phyloP scores from a whole-genome alignment of 352 stramenopile genomes.

The Phytophthora uliginosa region DNA sequence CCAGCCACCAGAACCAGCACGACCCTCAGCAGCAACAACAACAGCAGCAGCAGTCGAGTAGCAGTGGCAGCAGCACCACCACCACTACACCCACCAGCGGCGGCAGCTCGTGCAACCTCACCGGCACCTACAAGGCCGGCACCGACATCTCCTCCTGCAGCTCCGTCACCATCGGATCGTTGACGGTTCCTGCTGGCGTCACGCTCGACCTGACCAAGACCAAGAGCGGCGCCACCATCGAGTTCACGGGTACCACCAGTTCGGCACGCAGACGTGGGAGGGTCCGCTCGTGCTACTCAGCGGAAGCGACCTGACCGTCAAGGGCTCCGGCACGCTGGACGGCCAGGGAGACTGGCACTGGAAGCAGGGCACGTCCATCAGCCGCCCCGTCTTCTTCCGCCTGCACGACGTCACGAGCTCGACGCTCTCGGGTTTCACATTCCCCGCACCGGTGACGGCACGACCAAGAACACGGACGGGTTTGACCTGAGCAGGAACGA shows the following conservation, averaged over 20 bases:
- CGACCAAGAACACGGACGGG: conserved; percentile 2
- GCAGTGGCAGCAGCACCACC: not conserved
- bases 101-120: conserved; percentile 28
- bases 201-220: conserved; percentile 36
- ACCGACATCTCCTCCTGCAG: conserved; percentile 30
- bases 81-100: not conserved
- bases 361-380: conserved; percentile 36
- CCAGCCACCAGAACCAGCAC: too few species aligned
- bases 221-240: conserved; percentile 28
- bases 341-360: conserved; percentile 46
- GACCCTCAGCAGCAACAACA: not conserved
- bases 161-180: conserved; percentile 26
- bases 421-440: not conserved
- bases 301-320: conserved; percentile 20
- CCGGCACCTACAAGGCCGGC: conserved; percentile 37
- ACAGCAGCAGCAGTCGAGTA: not conserved
- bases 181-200: conserved; percentile 38
- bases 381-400: conserved; percentile 37
- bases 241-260: not conserved
- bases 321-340: conserved; percentile 38
- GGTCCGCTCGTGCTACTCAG: too few species aligned
- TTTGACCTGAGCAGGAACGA: conserved; percentile 2
- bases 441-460: not conserved
- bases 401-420: not conserved
- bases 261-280: conserved; percentile 12